Evolutionary conservation across 495 filamentous ascomycete species (phyloP).

Genomic region (Hyaloscypha variabilis): DNA sequence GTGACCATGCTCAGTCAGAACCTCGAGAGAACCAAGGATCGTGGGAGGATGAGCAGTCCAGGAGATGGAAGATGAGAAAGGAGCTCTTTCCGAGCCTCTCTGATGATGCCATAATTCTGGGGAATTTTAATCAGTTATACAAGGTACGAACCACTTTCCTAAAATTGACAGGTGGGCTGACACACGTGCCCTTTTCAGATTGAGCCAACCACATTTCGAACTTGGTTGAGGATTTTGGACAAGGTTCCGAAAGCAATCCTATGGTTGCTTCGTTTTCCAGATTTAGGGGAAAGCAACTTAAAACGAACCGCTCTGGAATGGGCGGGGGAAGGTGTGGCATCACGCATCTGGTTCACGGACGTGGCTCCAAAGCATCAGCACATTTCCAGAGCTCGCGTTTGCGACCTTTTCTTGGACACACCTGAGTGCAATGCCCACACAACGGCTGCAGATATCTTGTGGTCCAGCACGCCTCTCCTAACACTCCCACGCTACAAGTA

Average conservation of each 20-base stretch:
- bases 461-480: conserved; percentile 91
- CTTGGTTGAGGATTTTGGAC: conserved; percentile 94
- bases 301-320: conserved; percentile 77
- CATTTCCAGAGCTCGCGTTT: conserved; percentile 87
- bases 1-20: conserved; percentile 93
- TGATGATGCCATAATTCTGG: conserved; percentile 88
- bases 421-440: conserved; percentile 99
- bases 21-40: conserved; percentile 55
- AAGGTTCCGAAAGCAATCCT: conserved; percentile 84
- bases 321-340: conserved; percentile 85
- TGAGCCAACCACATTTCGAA: conserved; percentile 94
- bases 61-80: conserved; percentile 93
- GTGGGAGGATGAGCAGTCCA: conserved; percentile 85
- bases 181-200: conserved; percentile 64
- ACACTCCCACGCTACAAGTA: conserved; percentile 94
- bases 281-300: conserved; percentile 86
- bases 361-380: conserved; percentile 92
- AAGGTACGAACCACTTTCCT: conserved; percentile 64
- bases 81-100: conserved; percentile 85
- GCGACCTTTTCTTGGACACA: conserved; percentile 95
- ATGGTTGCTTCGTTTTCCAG: conserved; percentile 96
- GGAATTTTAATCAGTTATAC: conserved; percentile 99
- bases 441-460: conserved; percentile 93
- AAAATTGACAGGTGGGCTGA: not conserved
- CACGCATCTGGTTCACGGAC: conserved; percentile 94